Conservation (phyloP, 2,329 filamentous ascomycete species). For the Orbilia javanica region DNA sequence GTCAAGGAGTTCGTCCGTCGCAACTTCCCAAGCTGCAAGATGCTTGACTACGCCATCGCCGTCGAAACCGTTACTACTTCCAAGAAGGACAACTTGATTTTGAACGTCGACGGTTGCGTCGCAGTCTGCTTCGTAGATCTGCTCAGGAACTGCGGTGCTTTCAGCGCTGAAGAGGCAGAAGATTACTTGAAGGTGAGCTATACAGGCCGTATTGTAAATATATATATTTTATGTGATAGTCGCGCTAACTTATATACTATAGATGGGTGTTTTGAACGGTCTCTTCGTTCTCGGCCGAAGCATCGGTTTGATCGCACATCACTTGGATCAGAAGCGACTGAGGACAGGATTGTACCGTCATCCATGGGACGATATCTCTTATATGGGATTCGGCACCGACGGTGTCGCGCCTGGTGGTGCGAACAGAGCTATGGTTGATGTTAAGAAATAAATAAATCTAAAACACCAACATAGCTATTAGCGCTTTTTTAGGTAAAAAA, state of each 20-base stretch:
- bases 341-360: slow-evolving; percentile 98
- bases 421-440: slow-evolving; percentile 88
- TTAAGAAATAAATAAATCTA: slow-evolving; percentile 64
- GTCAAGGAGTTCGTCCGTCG: slow-evolving; percentile 99
- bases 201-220: not conserved
- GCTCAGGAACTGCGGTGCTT: slow-evolving; percentile 96
- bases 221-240: not conserved
- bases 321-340: slow-evolving; percentile 99
- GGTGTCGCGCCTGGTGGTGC: slow-evolving; percentile 79
- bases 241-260: slow-evolving; percentile 11
- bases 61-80: slow-evolving; percentile 98
- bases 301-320: slow-evolving; percentile 99
- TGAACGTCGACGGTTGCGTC: slow-evolving; percentile 98
- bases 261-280: slow-evolving; percentile 98
- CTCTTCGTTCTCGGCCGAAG: slow-evolving; percentile 96
- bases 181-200: slow-evolving; percentile 81
- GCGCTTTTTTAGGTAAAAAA: slow-evolving; percentile 36
- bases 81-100: slow-evolving; percentile 99
- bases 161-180: slow-evolving; percentile 94
- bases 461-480: slow-evolving; percentile 64
- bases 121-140: slow-evolving; percentile 99
- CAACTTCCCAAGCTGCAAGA: slow-evolving; percentile 97
- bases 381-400: slow-evolving; percentile 84
- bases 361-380: slow-evolving; percentile 99
- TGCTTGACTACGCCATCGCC: slow-evolving; percentile 97